These are phyloP conservation scores for Diddensiella caesifluorescens DNA, from an alignment of 805 yeast genomes.

Conservation along the genomic window DNA sequence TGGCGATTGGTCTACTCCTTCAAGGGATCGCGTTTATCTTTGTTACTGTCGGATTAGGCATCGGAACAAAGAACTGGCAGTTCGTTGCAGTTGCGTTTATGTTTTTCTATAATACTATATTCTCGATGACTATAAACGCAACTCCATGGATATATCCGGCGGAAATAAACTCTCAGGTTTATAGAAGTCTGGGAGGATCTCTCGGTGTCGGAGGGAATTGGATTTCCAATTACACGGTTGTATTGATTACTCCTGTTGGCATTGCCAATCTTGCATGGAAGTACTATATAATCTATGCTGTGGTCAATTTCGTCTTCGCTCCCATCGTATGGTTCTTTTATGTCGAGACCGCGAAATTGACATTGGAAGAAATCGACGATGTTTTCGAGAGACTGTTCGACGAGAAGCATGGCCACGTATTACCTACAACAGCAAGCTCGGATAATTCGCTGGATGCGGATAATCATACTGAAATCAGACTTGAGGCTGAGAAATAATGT, in stretches of 20 bases:
- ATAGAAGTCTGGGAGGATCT: slow-evolving; percentile 57
- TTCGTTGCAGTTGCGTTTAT: slow-evolving; percentile 12
- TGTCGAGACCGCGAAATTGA: slow-evolving; percentile 70
- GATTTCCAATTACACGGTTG: slow-evolving; percentile 57
- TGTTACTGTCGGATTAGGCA: slow-evolving; percentile 8
- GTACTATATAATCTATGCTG: slow-evolving; percentile 62
- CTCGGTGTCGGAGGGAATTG: slow-evolving; percentile 59
- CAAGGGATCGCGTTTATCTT: slow-evolving; percentile 10
- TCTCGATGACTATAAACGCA: slow-evolving; percentile 52
- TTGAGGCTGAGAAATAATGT: slow-evolving; percentile 2
- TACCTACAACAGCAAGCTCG: slow-evolving; percentile 6
- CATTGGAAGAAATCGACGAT: slow-evolving; percentile 67
- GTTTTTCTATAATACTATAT: slow-evolving; percentile 28
- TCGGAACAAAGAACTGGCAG: slow-evolving; percentile 9
- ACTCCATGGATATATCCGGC: slow-evolving; percentile 64
- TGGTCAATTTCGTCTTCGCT: slow-evolving; percentile 49
- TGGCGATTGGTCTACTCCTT: slow-evolving; percentile 44
- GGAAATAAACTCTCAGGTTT: slow-evolving; percentile 54
- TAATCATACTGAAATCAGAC: slow-evolving; percentile 4
- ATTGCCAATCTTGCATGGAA: slow-evolving; percentile 46
- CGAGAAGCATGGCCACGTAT: slow-evolving; percentile 16
- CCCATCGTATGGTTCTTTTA: slow-evolving; percentile 59
- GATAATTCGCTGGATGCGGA: slow-evolving; percentile 2
- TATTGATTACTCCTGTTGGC: slow-evolving; percentile 56
- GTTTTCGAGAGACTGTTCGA: slow-evolving; percentile 34